A percentile compares a stretch with the other conserved stretches of the same genome.
Conservation (phyloP, 495 filamentous ascomycete species). For the Penicillium bovifimosum region DNA sequence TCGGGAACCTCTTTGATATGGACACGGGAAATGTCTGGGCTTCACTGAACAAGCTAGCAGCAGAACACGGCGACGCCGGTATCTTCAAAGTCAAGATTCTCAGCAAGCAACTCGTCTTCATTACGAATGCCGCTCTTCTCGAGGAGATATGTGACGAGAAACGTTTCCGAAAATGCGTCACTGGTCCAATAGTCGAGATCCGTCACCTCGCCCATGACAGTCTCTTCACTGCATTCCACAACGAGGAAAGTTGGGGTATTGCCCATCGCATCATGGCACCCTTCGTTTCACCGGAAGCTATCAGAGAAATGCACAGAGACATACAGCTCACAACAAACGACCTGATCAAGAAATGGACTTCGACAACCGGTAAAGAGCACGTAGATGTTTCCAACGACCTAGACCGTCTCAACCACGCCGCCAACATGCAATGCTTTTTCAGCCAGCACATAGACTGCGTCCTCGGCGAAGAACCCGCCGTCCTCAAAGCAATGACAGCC, state of each 20-base stretch:
- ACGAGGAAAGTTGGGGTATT: conserved; percentile 63
- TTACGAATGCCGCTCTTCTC: conserved; percentile 51
- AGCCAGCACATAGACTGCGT: conserved; percentile 33
- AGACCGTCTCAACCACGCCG: conserved; percentile 64
- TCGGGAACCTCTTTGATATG: conserved; percentile 65
- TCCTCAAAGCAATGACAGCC: conserved; percentile 37
- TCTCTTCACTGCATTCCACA: conserved; percentile 62
- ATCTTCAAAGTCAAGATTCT: conserved; percentile 63
- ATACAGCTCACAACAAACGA: conserved; percentile 66
- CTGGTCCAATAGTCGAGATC: conserved; percentile 53
- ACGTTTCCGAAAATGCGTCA: conserved; percentile 61
- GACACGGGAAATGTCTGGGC: conserved; percentile 56
- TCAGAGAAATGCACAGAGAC: conserved; percentile 37
- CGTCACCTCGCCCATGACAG: conserved; percentile 60
- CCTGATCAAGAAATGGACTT: conserved; percentile 62
- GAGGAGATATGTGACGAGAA: conserved; percentile 70
- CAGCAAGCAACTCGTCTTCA: conserved; percentile 47
- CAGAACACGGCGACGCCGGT: conserved; percentile 50
- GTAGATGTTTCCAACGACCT: conserved; percentile 65
- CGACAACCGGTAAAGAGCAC: conserved; percentile 39
- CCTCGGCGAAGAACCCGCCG: conserved; percentile 19
- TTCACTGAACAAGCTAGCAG: conserved; percentile 57
- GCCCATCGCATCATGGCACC: conserved; percentile 64
- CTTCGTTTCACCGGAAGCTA: conserved; percentile 30
- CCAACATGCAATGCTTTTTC: conserved; percentile 60